Conservation (phyloP, 768 basidiomycete genomes). For the Leccinum subtestaceum region DNA sequence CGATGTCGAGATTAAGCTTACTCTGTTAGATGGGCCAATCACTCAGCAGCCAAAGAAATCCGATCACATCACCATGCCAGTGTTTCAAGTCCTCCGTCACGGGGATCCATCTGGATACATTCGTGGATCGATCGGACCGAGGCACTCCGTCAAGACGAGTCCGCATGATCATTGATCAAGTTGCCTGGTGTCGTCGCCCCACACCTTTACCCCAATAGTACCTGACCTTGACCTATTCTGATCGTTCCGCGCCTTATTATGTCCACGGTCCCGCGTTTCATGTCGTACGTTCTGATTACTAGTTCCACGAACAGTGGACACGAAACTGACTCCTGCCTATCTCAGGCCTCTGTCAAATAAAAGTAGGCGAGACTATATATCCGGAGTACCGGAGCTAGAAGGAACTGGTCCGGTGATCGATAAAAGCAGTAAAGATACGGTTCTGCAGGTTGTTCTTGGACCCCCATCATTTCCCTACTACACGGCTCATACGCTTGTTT, state of each 20-base stretch:
- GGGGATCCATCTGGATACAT: neutral
- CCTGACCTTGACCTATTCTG: slow-evolving; percentile 4
- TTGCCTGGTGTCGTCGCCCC: neutral
- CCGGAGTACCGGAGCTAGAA: slow-evolving; percentile 5
- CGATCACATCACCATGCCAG: neutral
- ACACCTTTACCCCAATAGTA: neutral
- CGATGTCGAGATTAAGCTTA: neutral
- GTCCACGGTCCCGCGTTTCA: neutral
- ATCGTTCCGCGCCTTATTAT: neutral
- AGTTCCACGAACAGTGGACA: neutral
- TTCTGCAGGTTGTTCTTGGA: slow-evolving; percentile 2
- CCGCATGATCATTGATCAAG: slow-evolving; percentile 16
- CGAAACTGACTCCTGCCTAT: neutral
- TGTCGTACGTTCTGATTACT: neutral
- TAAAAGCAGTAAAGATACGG: slow-evolving; percentile 11
- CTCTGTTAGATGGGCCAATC: neutral
- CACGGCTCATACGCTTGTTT: neutral
- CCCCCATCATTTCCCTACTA: slow-evolving; percentile 5
- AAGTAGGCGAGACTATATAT: neutral
- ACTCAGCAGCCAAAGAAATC: neutral
- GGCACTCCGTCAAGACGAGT: neutral
- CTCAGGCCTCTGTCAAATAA: neutral
- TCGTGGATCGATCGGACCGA: neutral
- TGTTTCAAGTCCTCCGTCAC: neutral
- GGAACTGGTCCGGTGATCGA: neutral